Evolutionary conservation across 495 filamentous ascomycete genomes (phyloP).

Genomic region (Annulohypoxylon stygium): DNA sequence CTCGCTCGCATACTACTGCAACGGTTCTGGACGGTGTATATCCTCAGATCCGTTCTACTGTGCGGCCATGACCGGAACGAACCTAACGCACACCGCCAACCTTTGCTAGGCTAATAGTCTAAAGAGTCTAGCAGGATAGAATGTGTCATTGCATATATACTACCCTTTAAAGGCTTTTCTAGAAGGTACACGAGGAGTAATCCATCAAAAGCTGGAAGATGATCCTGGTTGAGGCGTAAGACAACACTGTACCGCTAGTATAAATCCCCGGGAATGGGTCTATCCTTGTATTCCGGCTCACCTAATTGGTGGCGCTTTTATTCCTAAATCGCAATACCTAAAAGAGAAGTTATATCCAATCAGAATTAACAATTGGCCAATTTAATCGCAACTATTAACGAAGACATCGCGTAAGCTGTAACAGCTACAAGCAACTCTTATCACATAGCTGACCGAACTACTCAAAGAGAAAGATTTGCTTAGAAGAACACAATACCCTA

Average conservation of each 20-base stretch:
- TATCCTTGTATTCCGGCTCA: neutral
- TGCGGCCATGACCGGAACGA: constrained; percentile 30
- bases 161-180: constrained; percentile 25
- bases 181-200: constrained; percentile 10
- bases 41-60: constrained; percentile 33
- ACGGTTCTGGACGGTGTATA: constrained; percentile 27
- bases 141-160: constrained; percentile 20
- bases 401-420: constrained; percentile 21
- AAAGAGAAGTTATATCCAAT: constrained; percentile 13
- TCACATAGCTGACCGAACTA: neutral
- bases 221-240: neutral
- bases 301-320: neutral
- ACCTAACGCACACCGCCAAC: constrained; percentile 34
- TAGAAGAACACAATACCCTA: neutral
- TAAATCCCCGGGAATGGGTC: neutral
- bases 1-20: constrained; percentile 42
- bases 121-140: constrained; percentile 5
- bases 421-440: neutral
- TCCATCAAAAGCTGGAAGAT: constrained; percentile 2
- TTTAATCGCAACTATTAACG: constrained; percentile 3
- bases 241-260: neutral
- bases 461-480: no score
- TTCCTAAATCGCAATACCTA: neutral
- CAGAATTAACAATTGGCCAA: constrained; percentile 5
- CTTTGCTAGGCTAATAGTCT: constrained; percentile 30